These are phyloP conservation scores for Pyricularia sp. DNA, from an alignment of 2,329 filamentous ascomycete genomes.

Conservation along the genomic window DNA sequence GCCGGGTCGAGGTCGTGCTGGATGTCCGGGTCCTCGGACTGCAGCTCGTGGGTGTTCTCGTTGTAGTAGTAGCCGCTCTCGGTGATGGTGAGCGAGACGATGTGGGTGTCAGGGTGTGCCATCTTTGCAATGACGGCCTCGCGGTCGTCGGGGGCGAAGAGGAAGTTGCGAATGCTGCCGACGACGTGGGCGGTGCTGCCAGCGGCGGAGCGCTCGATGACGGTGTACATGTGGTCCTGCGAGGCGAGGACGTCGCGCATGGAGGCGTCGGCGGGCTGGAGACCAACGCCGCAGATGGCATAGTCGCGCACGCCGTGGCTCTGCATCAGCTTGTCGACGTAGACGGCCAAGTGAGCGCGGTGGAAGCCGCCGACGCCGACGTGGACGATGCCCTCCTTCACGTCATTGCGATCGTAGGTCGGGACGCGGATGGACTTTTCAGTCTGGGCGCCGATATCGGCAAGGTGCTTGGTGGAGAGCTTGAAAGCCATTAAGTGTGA, in stretches of 20 bases:
- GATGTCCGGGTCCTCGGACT: slow-evolving; percentile 37
- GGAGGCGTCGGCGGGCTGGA: slow-evolving; percentile 36
- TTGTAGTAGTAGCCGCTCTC: slow-evolving; percentile 50
- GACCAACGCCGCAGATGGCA: slow-evolving; percentile 41
- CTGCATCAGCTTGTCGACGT: slow-evolving; percentile 37
- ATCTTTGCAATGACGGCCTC: slow-evolving; percentile 44
- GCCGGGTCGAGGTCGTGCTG: slow-evolving; percentile 37
- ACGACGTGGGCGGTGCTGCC: slow-evolving; percentile 37
- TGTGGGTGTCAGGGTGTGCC: slow-evolving; percentile 42
- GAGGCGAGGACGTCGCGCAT: slow-evolving; percentile 40
- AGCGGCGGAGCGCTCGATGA: slow-evolving; percentile 42
- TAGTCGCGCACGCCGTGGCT: slow-evolving; percentile 33
- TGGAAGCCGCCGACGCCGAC: slow-evolving; percentile 46
- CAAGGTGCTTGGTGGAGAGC: slow-evolving; percentile 27
- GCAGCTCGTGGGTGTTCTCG: slow-evolving; percentile 45
- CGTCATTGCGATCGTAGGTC: slow-evolving; percentile 30
- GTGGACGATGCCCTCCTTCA: slow-evolving; percentile 46
- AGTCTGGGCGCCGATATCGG: slow-evolving; percentile 18
- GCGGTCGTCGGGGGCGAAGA: slow-evolving; percentile 40
- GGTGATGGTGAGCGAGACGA: slow-evolving; percentile 46
- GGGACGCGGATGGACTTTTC: slow-evolving; percentile 23
- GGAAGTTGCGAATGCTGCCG: slow-evolving; percentile 42
- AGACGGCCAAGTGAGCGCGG: slow-evolving; percentile 42
- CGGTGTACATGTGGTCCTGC: slow-evolving; percentile 43
- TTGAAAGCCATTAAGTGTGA: slow-evolving; percentile 15